phyloP scores from a whole-genome alignment of 2,329 filamentous ascomycete genomes.

The Phaeosphaeria sp. region DNA sequence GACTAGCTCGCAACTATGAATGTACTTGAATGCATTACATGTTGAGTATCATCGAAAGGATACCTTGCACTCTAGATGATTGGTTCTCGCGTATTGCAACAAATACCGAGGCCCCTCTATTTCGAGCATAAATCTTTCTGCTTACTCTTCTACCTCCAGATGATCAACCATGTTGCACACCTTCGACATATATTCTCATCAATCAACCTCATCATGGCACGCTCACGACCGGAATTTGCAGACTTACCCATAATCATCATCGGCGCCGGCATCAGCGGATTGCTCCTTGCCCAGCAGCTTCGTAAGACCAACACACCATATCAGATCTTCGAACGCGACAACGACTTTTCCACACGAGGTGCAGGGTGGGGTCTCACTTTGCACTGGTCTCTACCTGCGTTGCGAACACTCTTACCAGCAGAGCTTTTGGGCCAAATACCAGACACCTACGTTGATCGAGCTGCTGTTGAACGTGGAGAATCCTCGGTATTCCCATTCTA shows the following conservation, averaged over 20 bases:
- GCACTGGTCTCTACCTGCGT: conserved; percentile 17
- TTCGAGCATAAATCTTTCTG: background rate
- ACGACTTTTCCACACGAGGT: conserved; percentile 11
- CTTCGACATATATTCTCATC: background rate
- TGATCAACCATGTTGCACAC: background rate
- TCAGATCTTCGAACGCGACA: conserved; percentile 31
- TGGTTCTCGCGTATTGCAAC: too few relatives aligned
- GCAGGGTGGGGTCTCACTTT: conserved; percentile 30
- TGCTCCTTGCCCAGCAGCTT: conserved; percentile 30
- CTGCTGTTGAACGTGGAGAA: conserved; percentile 14
- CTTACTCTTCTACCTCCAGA: background rate
- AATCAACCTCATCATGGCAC: background rate
- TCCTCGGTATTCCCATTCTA: conserved; percentile 17
- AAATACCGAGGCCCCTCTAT: background rate
- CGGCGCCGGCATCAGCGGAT: conserved; percentile 29
- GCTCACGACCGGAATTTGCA: background rate
- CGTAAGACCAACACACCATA: conserved; percentile 25
- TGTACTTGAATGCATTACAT: background rate
- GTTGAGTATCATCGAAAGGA: background rate
- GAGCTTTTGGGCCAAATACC: conserved; percentile 8
- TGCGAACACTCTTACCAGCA: conserved; percentile 10
- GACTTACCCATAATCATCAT: conserved; percentile 24
- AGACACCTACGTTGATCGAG: conserved; percentile 17
- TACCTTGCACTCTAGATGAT: too few relatives aligned
- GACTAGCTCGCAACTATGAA: background rate